Evolutionary conservation across 441 rosid genomes (phyloP).

Genomic region (Geranium incanum): DNA sequence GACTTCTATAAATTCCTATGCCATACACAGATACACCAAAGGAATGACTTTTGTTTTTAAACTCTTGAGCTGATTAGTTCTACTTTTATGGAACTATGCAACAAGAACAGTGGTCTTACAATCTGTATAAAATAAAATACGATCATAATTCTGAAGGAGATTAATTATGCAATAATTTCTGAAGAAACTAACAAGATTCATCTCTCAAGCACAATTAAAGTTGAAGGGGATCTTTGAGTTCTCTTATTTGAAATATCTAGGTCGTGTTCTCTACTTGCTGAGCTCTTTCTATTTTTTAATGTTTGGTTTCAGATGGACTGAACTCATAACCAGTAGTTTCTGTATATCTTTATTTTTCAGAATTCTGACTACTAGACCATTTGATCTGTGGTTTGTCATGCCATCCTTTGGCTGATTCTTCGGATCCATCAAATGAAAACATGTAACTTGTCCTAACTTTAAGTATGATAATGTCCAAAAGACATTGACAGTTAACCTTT

Average conservation of each 20-base stretch:
- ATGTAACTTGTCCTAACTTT: slow-evolving; percentile 7
- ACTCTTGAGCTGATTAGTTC: not conserved
- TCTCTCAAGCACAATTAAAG: not conserved
- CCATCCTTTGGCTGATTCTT: not conserved
- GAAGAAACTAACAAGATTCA: not conserved
- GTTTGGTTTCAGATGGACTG: not conserved
- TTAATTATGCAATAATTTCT: not conserved
- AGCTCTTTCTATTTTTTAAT: not conserved
- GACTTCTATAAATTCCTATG: not conserved
- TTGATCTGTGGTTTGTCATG: not conserved
- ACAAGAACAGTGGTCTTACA: not conserved
- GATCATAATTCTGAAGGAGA: not conserved
- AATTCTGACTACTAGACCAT: not conserved
- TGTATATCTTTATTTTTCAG: not conserved
- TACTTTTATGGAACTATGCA: not conserved
- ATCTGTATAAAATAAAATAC: not conserved
- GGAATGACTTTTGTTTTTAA: too few species aligned
- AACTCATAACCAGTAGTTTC: not conserved
- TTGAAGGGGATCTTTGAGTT: not conserved
- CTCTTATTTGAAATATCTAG: not conserved
- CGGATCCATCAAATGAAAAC: not conserved
- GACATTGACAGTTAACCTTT: not conserved
- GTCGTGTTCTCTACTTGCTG: not conserved
- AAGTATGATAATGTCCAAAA: not conserved
- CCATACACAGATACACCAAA: too few species aligned